These are phyloP conservation scores for Pseudozyma pruni DNA, from an alignment of 1,284 basidiomycete species.

Conservation along the genomic window DNA sequence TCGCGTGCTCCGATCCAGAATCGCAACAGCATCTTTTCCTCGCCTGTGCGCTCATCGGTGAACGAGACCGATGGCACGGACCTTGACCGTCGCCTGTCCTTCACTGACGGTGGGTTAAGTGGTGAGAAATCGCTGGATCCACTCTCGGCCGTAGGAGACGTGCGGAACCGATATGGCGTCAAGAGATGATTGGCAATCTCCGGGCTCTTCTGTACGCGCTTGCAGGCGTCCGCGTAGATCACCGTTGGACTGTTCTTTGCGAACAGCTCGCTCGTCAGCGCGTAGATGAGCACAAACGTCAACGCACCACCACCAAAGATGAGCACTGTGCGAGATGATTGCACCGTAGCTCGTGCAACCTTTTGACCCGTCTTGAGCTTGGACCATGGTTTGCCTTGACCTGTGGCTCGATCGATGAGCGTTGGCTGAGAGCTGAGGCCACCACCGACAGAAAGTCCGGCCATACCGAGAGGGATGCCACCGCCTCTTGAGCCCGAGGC, in stretches of 20 bases:
- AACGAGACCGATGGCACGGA: slow-evolving; percentile 44
- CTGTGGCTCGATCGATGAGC: slow-evolving; percentile 44
- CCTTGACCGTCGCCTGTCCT: slow-evolving; percentile 42
- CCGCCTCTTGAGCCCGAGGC: slow-evolving; percentile 28
- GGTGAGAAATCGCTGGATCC: slow-evolving; percentile 50
- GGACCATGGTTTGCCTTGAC: slow-evolving; percentile 74
- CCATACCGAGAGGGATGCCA: slow-evolving; percentile 35
- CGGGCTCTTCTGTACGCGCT: slow-evolving; percentile 79
- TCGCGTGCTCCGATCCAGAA: slow-evolving; percentile 59
- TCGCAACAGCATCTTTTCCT: slow-evolving; percentile 55
- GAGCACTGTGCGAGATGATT: slow-evolving; percentile 80
- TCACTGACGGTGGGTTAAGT: slow-evolving; percentile 51
- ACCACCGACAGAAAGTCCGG: slow-evolving; percentile 26
- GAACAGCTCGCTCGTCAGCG: slow-evolving; percentile 86
- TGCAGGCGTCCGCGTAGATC: slow-evolving; percentile 85
- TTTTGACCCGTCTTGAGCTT: slow-evolving; percentile 84
- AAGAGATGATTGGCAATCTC: slow-evolving; percentile 62
- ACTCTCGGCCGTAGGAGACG: slow-evolving; percentile 27
- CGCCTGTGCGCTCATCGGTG: slow-evolving; percentile 43
- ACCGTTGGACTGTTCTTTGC: slow-evolving; percentile 92
- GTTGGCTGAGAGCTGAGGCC: slow-evolving; percentile 16
- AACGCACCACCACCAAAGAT: slow-evolving; percentile 78
- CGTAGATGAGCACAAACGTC: slow-evolving; percentile 76
- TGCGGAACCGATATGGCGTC: slow-evolving; percentile 59
- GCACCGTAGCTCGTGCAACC: slow-evolving; percentile 79